A percentile compares a stretch with the other conserved stretches of the same genome.
phyloP scores from a whole-genome alignment of 345 rosid species.

The Trapa incisa region DNA sequence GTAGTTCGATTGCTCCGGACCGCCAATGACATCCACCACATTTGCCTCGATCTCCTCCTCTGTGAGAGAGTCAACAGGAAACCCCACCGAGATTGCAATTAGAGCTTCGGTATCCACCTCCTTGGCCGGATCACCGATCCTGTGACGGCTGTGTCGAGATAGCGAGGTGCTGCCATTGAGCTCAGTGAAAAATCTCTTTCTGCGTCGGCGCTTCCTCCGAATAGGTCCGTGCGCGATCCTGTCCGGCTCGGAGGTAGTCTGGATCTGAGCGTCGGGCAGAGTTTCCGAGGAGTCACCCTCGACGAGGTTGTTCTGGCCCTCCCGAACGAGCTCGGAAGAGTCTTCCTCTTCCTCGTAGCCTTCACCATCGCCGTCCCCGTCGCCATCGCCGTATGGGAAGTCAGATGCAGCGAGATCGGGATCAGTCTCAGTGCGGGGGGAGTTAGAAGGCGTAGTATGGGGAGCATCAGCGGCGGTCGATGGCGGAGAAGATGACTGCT shows the following conservation, averaged over 20 bases:
- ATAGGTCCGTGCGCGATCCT: constrained; percentile 35
- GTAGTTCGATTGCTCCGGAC: constrained; percentile 65
- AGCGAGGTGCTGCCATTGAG: constrained; percentile 55
- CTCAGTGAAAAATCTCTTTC: constrained; percentile 89
- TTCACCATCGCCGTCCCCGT: not conserved
- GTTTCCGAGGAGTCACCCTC: constrained; percentile 68
- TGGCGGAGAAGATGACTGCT: constrained; percentile 13
- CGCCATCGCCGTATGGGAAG: constrained; percentile 11
- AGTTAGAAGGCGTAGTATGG: constrained; percentile 25
- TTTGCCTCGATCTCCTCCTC: constrained; percentile 96
- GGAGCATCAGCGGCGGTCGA: constrained; percentile 7
- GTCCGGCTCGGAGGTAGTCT: constrained; percentile 32
- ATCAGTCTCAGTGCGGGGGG: constrained; percentile 26
- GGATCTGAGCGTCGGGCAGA: constrained; percentile 29
- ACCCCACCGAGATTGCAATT: constrained; percentile 78
- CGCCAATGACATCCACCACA: constrained; percentile 58
- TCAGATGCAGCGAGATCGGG: constrained; percentile 24
- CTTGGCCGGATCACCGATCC: constrained; percentile 37
- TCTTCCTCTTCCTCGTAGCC: constrained; percentile 7
- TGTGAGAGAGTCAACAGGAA: constrained; percentile 77
- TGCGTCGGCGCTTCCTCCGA: constrained; percentile 54
- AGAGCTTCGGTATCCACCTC: constrained; percentile 73
- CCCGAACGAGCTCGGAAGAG: constrained; percentile 32
- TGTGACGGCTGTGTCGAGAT: constrained; percentile 42
- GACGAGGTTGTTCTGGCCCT: constrained; percentile 32